Evolutionary conservation across 2,329 filamentous ascomycete species (phyloP).

Genomic region (Lasiodiplodia theobromae): DNA sequence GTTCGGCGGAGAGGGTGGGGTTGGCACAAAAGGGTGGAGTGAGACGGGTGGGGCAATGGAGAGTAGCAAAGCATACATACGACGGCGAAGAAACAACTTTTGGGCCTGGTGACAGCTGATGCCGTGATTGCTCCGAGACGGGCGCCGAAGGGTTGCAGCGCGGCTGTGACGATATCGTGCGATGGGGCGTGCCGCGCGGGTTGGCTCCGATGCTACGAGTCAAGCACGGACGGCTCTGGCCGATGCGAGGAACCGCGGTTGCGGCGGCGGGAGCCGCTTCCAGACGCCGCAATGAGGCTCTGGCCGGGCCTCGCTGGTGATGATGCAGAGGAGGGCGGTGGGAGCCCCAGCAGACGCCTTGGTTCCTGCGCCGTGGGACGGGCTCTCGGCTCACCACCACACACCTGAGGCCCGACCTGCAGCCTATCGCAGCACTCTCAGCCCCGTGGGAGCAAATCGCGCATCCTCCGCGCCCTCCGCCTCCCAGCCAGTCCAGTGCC

Average conservation of each 20-base stretch:
- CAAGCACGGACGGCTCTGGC: constrained; percentile 14
- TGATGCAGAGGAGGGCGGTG: constrained; percentile 9
- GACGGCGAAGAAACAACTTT: constrained; percentile 21
- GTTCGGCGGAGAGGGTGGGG: constrained; percentile 8
- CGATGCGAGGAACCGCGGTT: constrained; percentile 14
- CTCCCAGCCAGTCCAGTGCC: constrained; percentile 21
- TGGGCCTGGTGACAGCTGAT: constrained; percentile 10
- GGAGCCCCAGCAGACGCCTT: not conserved
- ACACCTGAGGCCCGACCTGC: constrained; percentile 16
- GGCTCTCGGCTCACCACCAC: constrained; percentile 9
- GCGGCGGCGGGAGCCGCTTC: constrained; percentile 22
- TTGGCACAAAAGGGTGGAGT: constrained; percentile 30
- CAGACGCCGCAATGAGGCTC: constrained; percentile 15
- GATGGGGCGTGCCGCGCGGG: not conserved
- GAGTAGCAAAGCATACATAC: constrained; percentile 38
- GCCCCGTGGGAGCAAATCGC: constrained; percentile 28
- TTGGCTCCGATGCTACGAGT: not conserved
- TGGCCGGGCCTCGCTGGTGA: not conserved
- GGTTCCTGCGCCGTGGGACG: constrained; percentile 26
- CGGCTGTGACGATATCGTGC: constrained; percentile 18
- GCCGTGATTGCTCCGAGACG: constrained; percentile 15
- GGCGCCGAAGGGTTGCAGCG: not conserved
- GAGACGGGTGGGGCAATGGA: constrained; percentile 23
- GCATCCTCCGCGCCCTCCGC: constrained; percentile 26
- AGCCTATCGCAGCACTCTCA: constrained; percentile 15